Evolutionary conservation across 495 filamentous ascomycete genomes (phyloP).

Genomic region (Neurospora cerealis): DNA sequence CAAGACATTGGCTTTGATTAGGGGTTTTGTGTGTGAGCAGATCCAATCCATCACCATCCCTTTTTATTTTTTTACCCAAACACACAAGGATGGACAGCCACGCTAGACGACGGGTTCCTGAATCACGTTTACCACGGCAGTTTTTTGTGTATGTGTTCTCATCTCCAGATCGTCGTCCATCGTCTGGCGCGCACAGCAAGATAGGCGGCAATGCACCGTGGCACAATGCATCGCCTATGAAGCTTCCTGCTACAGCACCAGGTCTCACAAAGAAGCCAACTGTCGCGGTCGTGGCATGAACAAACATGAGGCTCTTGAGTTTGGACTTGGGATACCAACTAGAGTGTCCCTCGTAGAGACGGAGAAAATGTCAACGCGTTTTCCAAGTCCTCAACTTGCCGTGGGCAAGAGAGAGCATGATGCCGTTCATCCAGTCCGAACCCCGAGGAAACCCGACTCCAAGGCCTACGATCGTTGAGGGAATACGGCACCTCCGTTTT

Average conservation of each 20-base stretch:
- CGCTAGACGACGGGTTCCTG: not conserved
- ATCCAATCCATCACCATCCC: not conserved
- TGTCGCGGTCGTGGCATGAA: not conserved
- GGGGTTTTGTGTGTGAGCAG: not conserved
- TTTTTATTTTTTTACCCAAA: not conserved
- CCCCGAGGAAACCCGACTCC: not conserved
- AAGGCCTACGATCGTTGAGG: not conserved
- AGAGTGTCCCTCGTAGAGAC: not conserved
- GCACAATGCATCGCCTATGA: not conserved
- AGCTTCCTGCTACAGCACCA: not conserved
- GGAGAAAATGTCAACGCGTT: not conserved
- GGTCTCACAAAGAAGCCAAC: not conserved
- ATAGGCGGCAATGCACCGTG: not conserved
- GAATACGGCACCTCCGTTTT: not conserved
- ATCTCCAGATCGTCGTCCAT: not conserved
- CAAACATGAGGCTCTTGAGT: not conserved
- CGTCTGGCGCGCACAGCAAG: no score
- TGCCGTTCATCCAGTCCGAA: not conserved
- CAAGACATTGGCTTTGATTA: not conserved
- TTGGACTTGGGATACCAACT: not conserved
- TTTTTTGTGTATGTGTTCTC: not conserved
- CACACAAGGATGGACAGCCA: not conserved
- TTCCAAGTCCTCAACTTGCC: not conserved
- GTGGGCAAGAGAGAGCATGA: not conserved
- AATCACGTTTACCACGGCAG: not conserved